phyloP scores from a whole-genome alignment of 2,329 filamentous ascomycete genomes.

The Colletotrichum sp. region DNA sequence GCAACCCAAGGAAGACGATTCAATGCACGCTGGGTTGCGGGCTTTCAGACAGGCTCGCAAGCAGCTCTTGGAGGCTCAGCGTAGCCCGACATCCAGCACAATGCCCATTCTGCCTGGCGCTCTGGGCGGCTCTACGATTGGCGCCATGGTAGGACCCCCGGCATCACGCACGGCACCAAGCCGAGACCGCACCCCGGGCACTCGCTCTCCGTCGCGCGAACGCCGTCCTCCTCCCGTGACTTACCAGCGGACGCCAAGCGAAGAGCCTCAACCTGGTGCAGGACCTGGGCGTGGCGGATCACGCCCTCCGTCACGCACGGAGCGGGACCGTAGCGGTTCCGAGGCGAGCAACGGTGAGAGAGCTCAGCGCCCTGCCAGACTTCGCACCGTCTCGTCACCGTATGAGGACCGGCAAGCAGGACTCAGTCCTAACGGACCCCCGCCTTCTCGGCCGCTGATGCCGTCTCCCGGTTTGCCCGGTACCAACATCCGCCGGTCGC shows the following conservation, averaged over 20 bases:
- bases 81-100: conserved; percentile 29
- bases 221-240: conserved; percentile 47
- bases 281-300: conserved; percentile 30
- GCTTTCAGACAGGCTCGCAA: conserved; percentile 63
- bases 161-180: conserved; percentile 24
- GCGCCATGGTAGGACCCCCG: conserved; percentile 4
- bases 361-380: conserved; percentile 38
- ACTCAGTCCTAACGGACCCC: background rate
- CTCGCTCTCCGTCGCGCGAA: conserved; percentile 48
- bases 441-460: conserved; percentile 34
- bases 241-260: conserved; percentile 49
- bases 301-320: conserved; percentile 35
- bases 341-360: conserved; percentile 54
- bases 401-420: conserved; percentile 20
- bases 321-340: conserved; percentile 60
- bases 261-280: conserved; percentile 38
- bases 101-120: conserved; percentile 25
- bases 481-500: conserved; percentile 51
- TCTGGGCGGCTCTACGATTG: background rate
- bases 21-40: conserved; percentile 54
- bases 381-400: conserved; percentile 24
- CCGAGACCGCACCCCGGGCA: conserved; percentile 28
- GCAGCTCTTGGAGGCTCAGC: conserved; percentile 55
- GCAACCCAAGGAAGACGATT: conserved; percentile 38
- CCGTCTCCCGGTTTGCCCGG: conserved; percentile 54